Base-by-base conservation (phyloP, 768 basidiomycete genomes). In the Chalciporus sphaerocephalus region DNA sequence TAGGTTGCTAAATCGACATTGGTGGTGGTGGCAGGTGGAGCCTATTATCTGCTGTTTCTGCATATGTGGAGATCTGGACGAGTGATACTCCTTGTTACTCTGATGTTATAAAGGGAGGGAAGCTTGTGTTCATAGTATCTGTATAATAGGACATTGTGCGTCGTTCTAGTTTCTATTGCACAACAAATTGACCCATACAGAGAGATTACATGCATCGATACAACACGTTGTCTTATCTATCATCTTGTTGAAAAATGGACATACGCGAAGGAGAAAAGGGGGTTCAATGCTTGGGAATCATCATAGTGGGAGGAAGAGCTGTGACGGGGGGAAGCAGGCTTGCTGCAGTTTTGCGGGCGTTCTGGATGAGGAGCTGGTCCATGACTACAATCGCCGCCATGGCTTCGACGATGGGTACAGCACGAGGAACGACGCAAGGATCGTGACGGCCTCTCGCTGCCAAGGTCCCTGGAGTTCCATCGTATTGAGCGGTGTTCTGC, bases 341-440 rank as follows among this genome's bases (percentile, higher is more conserved):
- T 6, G 85, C 77, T 2, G 94, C 80, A 1, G 84, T 72, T 61
- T 75, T 75, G 40, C 95, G 82, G 8, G 93, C 75, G 53, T 92
- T 89, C 69, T 98, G 95, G 47, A 90, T 82, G 32, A 97, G 76
- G 47, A 97, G 74, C 58, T 87, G 81, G 63, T 99, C 96, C 85
- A 99, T 91, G 54, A 96, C 77, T 48, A 97, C 95, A 39, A 98
- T 75, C 21, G 87, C 85, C 0, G 95, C 92, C 96, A 99, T 99
- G 1, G 91, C 83, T 70, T 99, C 96, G 35, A 98, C 95, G 57
- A 99, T 99, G 34, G 96, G 93, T 8, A 97, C 92, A 16, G 93
- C 93, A 38, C 93, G 84, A 33, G 95, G 95, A 5, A 99, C 92
- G 36, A 99, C 95, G 63, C 95, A 97, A 15, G 95, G 93, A 62